A percentile compares a stretch with the other conserved stretches of the same genome.
Conservation (phyloP, 106 monocot genomes). For the Chionographis japonica region DNA sequence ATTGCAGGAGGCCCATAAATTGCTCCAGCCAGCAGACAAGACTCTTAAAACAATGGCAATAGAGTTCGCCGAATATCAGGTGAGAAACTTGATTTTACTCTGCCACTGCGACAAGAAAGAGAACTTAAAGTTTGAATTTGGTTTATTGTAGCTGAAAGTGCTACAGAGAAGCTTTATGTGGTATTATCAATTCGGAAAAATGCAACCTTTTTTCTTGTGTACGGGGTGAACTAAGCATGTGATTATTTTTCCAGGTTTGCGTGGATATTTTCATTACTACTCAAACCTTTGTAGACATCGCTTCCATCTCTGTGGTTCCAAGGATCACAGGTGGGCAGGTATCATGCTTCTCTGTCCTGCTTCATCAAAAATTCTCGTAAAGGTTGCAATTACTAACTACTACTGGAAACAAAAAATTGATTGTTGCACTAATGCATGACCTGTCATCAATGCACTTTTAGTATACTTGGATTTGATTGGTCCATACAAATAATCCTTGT, state of each 20-base stretch:
- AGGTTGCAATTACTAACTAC: no score
- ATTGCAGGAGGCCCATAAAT: constrained; percentile 84
- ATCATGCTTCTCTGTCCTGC: neutral
- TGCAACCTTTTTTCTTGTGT: neutral
- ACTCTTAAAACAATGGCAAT: constrained; percentile 89
- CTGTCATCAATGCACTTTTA: no score
- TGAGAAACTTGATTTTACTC: constrained; percentile 17
- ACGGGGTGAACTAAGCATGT: neutral
- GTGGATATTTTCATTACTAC: constrained; percentile 66
- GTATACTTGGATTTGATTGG: no score
- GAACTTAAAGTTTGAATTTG: neutral
- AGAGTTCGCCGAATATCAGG: constrained; percentile 98
- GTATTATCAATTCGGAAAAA: neutral
- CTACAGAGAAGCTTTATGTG: neutral
- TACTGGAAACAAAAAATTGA: no score
- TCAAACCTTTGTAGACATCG: constrained; percentile 81
- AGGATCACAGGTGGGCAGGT: constrained; percentile 95
- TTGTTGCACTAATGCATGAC: no score
- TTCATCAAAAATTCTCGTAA: neutral
- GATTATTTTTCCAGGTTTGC: constrained; percentile 60
- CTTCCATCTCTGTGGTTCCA: constrained; percentile 76
- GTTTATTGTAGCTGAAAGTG: neutral
- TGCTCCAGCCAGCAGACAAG: constrained; percentile 91
- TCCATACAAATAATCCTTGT: no score
- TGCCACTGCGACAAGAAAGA: neutral